Percentiles rank a stretch among this genome's conserved stretches.
These are phyloP conservation scores for Salix udensis DNA, from an alignment of 345 rosid species.

Conservation along the genomic window DNA sequence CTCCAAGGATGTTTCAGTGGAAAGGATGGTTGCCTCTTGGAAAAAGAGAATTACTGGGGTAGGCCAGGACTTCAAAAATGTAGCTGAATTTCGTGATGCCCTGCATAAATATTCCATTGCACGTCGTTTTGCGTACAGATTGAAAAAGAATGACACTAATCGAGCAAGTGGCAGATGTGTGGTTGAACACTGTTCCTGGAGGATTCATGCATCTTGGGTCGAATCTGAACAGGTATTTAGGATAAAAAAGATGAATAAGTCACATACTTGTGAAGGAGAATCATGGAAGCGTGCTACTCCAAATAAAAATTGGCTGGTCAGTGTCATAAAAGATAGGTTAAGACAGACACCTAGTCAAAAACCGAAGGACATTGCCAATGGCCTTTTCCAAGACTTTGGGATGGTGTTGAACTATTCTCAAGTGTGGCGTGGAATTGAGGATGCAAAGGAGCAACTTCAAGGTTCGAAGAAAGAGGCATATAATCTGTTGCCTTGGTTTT, in stretches of 20 bases:
- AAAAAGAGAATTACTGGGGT: conserved; percentile 74
- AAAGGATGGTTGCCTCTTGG: conserved; percentile 62
- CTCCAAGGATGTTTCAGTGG: conserved; percentile 31
- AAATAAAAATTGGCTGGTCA: conserved; percentile 78
- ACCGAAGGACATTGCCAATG: conserved; percentile 66
- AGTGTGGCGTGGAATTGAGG: conserved; percentile 83
- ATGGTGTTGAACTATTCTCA: conserved; percentile 68
- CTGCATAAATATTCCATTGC: conserved; percentile 85
- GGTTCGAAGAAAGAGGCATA: conserved; percentile 78
- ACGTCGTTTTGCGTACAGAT: conserved; percentile 64
- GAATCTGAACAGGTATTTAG: conserved; percentile 59
- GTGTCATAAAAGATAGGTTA: conserved; percentile 69
- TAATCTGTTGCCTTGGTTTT: conserved; percentile 59
- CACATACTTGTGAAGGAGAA: conserved; percentile 72
- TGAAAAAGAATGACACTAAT: conserved; percentile 74
- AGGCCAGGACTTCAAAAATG: conserved; percentile 82
- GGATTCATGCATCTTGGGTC: conserved; percentile 77
- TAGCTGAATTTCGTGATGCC: conserved; percentile 74
- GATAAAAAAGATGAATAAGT: conserved; percentile 53
- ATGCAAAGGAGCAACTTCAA: conserved; percentile 76
- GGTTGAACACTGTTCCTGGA: conserved; percentile 67
- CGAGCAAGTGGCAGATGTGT: conserved; percentile 76
- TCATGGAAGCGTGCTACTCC: conserved; percentile 84
- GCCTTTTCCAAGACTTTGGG: conserved; percentile 71
- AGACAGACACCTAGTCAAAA: conserved; percentile 71